Base-by-base conservation (phyloP, 2,329 filamentous ascomycete species). In the Stachybotrys chlorohalonatus region DNA sequence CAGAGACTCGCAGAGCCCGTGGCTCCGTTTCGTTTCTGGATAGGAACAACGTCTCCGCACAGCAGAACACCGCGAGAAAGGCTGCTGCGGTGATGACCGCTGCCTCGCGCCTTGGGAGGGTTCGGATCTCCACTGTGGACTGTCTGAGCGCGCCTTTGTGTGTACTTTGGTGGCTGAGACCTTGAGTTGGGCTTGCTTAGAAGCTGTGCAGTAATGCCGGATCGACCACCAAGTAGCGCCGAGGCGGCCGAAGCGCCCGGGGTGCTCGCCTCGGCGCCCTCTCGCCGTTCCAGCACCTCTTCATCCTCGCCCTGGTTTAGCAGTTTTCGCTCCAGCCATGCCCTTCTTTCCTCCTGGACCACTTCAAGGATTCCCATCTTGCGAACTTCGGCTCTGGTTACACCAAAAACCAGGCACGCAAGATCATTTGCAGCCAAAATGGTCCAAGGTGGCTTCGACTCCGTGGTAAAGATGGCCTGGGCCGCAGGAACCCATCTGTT, bases 381-480 rank as follows among this genome's bases (percentile, higher is more conserved):
- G 54, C 91, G 85, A 30, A 99, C 89, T 70, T 99, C 94, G 5
- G 90, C 89, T 66, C 90, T 90, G n/a, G 92, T 96, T 9, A 99
- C 90, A n/a, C 94, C 94, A 73, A 97, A 99, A n/a, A 97, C 87
- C 48, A 99, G 78, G 70, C 94, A 99, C 16, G 94, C 94, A 51
- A 99, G 78, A 68, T 99, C 94, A 67, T 99, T 99, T 52, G 94
- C 94, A 3, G 94, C 90, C 53, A 96, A 82, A 56, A 99, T 96
- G 1, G 93, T 99, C 89, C 91, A 99, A 3, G 93, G 94, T 8
- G 90, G 82, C 59, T 87, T 85, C 13, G 89, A 81, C 70, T 95
- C 90, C n/a, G 94, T 99, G 7, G 93, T 95, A 68, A 99, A 99
- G 55, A 99, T 96, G 53, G 94, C 94, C 69, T 99, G 94, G 6